Evolutionary conservation across 2,329 filamentous ascomycete genomes (phyloP), one percentile per base, ranked within the genome.

Genomic region (Aspergillus proliferans): DNA sequence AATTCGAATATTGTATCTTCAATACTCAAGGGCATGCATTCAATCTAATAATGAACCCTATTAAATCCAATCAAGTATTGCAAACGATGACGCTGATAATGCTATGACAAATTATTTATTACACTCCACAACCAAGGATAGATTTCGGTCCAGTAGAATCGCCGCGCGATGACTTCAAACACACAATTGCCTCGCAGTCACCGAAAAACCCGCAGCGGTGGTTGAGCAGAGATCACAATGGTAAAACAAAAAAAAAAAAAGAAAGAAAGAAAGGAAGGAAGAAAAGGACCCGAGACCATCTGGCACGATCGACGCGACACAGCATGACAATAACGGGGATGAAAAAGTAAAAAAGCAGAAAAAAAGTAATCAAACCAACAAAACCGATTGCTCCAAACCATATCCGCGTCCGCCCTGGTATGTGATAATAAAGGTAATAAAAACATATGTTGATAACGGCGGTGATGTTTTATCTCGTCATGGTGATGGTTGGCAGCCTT

Each of bases 281-380:
- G 24, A 48, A 15, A 7, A 43, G 8, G 14, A 33, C 41, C 51
- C 48, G 44, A 38, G 45, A 50, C 52, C 43, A 43, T 47, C 40
- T 42, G 50, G 45, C 38, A 24, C 30, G 43, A 46, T 26, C 21
- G 41, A 45, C 45, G 34, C 42, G 47, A 47, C 41, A 46, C 45
- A 46, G 41, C 22, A 54, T 40, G 47, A 51, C 44, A 28, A 49
- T 15, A 36, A 40, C 21, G 46, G 38, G 14, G 19, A 39, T 0
- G 26, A 30, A 30, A 30, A 28, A 12, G 26, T 26, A 28, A 28
- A 10, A 12, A 12, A 28, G 4, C 8, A 28, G 10, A 28, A 10
- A 4, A 8, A 28, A 30, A 30, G 47, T 45, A 36, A 49, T 53
- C 33, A 47, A 54, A 55, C 46, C 43, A 49, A 43, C 15, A 19